These are phyloP conservation scores for Phyllostachys edulis DNA, from an alignment of 176 grass and related monocot genomes.

Conservation along the genomic window DNA sequence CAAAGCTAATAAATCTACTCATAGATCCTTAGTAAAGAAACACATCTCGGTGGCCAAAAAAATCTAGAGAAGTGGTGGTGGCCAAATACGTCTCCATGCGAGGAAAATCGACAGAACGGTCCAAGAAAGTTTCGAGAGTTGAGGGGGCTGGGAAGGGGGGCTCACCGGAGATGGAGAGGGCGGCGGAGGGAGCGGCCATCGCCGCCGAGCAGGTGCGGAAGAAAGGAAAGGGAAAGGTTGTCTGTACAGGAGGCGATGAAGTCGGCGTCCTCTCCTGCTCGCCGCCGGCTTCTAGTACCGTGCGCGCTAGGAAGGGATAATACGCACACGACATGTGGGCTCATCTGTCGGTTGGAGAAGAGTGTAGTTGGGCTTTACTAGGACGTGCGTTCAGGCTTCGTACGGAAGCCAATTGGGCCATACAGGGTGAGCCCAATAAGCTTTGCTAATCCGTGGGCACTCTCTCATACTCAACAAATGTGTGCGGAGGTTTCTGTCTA, in stretches of 20 bases:
- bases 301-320: not conserved
- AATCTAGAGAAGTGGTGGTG: not conserved
- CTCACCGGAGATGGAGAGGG: slow-evolving; percentile 37
- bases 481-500: not conserved
- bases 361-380: not conserved
- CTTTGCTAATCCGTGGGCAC: not conserved
- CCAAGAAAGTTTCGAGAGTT: not conserved
- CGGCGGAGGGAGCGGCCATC: slow-evolving; percentile 36
- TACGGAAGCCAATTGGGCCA: not conserved
- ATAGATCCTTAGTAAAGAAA: not conserved
- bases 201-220: slow-evolving; percentile 8
- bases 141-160: not conserved
- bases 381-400: not conserved
- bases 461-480: too few relatives aligned
- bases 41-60: not conserved
- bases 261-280: not conserved
- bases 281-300: not conserved
- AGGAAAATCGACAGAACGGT: not conserved
- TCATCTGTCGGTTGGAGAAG: not conserved
- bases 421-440: not conserved
- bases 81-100: not conserved
- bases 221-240: not conserved
- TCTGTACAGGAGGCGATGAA: not conserved
- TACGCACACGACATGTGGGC: not conserved
- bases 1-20: not conserved